These are phyloP conservation scores for Rhodomyrtus psidioides DNA, from an alignment of 441 rosid species.

Conservation along the genomic window DNA sequence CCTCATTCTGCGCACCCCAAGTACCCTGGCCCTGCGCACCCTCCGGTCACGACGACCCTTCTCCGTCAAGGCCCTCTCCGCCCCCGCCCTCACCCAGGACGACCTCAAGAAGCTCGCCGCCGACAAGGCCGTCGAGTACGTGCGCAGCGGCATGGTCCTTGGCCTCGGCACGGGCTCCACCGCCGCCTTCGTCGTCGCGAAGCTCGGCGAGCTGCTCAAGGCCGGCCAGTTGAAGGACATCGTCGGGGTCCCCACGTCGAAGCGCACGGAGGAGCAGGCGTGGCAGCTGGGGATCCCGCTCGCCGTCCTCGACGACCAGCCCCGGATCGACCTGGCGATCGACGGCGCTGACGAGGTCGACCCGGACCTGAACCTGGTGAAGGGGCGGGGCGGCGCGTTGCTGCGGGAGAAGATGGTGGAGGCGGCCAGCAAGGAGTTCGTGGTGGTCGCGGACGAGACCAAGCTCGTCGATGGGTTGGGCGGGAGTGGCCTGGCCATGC, in stretches of 20 bases:
- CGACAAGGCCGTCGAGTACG: neutral
- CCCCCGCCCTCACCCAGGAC: constrained; percentile 3
- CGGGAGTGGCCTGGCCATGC: constrained; percentile 1
- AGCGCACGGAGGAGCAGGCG: constrained; percentile 3
- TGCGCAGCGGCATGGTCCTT: constrained; percentile 2
- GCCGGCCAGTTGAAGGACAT: constrained; percentile 3
- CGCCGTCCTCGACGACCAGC: neutral
- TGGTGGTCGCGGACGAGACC: neutral
- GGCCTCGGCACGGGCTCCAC: constrained; percentile 5
- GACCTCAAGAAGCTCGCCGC: neutral
- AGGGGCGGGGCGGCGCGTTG: neutral
- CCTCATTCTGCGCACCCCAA: neutral
- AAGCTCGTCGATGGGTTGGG: constrained; percentile 4
- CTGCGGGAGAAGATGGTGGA: constrained; percentile 3
- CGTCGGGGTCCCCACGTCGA: constrained; percentile 6
- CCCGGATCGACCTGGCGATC: neutral
- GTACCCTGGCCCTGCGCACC: neutral
- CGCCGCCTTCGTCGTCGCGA: constrained; percentile 1
- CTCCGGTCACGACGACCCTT: neutral
- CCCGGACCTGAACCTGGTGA: constrained; percentile 1
- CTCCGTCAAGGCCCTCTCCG: neutral
- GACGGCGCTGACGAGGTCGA: constrained; percentile 4
- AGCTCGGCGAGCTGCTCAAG: constrained; percentile 1
- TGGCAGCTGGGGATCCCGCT: neutral
- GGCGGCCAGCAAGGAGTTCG: constrained; percentile 4